Conservation (phyloP, 805 yeast species). For the Lipomyces yamadae region DNA sequence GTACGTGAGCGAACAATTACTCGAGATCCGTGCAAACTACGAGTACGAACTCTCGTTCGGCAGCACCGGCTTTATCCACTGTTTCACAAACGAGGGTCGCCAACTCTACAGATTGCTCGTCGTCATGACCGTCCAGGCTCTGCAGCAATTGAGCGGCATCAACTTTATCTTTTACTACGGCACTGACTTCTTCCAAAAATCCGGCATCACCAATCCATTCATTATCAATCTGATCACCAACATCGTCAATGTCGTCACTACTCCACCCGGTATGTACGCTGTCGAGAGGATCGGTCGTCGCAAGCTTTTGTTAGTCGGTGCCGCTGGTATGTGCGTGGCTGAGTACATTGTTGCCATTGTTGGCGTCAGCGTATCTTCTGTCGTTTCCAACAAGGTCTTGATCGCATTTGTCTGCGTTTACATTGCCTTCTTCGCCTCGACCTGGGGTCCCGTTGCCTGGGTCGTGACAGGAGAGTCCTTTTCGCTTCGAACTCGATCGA, state of each 20-base stretch:
- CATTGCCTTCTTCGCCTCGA: slow-evolving; percentile 75
- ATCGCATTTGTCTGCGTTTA: slow-evolving; percentile 62
- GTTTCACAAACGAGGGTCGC: slow-evolving; percentile 42
- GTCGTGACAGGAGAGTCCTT: slow-evolving; percentile 64
- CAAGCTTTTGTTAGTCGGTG: slow-evolving; percentile 70
- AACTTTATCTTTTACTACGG: slow-evolving; percentile 91
- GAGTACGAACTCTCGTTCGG: slow-evolving; percentile 50
- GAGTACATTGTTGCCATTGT: slow-evolving; percentile 72
- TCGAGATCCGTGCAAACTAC: slow-evolving; percentile 52
- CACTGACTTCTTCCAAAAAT: slow-evolving; percentile 72
- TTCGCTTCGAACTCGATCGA: slow-evolving; percentile 76
- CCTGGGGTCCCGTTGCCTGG: slow-evolving; percentile 88
- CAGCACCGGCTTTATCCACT: slow-evolving; percentile 21
- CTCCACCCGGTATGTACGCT: slow-evolving; percentile 79
- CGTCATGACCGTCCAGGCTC: slow-evolving; percentile 70
- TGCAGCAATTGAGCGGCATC: slow-evolving; percentile 90
- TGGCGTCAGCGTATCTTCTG: slow-evolving; percentile 54
- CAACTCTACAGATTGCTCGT: slow-evolving; percentile 51
- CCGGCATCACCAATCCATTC: slow-evolving; percentile 71
- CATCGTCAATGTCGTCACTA: slow-evolving; percentile 76
- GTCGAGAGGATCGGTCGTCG: slow-evolving; percentile 86
- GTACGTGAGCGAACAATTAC: slow-evolving; percentile 52
- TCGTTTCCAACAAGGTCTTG: slow-evolving; percentile 50
- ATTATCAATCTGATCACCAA: slow-evolving; percentile 77
- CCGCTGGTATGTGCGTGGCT: slow-evolving; percentile 69